A percentile compares a stretch with the other conserved stretches of the same genome.
These are phyloP conservation scores for Thraustochytrium sp. DNA, from an alignment of 352 stramenopile species.

Conservation along the genomic window DNA sequence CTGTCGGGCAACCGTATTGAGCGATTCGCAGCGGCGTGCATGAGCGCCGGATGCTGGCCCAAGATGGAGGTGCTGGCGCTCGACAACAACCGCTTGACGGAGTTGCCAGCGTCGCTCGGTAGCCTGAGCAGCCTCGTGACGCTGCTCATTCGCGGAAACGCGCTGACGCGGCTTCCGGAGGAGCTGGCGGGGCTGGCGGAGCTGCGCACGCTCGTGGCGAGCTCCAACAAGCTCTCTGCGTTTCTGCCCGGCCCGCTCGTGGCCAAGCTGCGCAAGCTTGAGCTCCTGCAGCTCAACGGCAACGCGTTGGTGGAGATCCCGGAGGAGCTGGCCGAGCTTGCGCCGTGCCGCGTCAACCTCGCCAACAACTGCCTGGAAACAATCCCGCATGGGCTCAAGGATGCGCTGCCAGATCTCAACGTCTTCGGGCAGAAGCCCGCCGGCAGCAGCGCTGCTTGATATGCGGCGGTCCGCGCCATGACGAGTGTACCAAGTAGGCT, in stretches of 20 bases:
- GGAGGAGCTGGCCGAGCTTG: neutral
- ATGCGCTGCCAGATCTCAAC: neutral
- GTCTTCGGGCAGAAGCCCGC: neutral
- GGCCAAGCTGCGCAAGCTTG: neutral
- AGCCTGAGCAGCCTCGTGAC: neutral
- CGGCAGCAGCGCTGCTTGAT: too few species aligned
- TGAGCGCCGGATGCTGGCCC: neutral
- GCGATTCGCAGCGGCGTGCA: neutral
- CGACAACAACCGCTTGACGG: neutral
- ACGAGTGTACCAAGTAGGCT: too few species aligned
- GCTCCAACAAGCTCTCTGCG: neutral
- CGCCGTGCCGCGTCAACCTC: neutral
- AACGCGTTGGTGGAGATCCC: neutral
- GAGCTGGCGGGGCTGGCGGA: neutral
- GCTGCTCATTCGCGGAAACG: conserved; percentile 6
- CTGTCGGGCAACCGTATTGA: conserved; percentile 22
- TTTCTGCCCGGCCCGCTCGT: neutral
- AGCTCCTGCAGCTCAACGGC: neutral
- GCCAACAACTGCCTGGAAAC: neutral
- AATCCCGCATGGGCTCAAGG: conserved; percentile 13
- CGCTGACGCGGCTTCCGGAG: neutral
- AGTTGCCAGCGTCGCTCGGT: neutral
- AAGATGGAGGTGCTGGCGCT: neutral
- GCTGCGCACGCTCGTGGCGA: neutral
- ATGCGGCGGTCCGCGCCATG: too few species aligned